These are phyloP conservation scores for Mycotypha africana DNA, from an alignment of 371 early-diverging fungal species.

Conservation along the genomic window DNA sequence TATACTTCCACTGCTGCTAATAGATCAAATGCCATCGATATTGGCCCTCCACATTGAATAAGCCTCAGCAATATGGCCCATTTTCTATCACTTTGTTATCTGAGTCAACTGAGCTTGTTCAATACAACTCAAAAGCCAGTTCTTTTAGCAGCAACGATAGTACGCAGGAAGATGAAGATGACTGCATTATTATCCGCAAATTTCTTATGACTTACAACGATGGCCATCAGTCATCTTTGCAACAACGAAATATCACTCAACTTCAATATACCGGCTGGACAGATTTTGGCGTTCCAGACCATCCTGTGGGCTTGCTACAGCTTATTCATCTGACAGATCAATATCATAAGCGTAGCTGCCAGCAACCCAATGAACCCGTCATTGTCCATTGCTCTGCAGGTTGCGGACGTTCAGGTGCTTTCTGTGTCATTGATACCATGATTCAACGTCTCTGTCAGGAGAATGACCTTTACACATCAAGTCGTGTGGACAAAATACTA, in stretches of 20 bases:
- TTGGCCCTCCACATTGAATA: slow-evolving; percentile 50
- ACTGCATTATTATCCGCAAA: slow-evolving; percentile 14
- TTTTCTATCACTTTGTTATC: slow-evolving; percentile 17
- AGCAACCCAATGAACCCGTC: slow-evolving; percentile 49
- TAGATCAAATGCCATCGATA: slow-evolving; percentile 61
- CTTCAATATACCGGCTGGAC: slow-evolving; percentile 83
- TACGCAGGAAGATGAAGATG: slow-evolving; percentile 6
- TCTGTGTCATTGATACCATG: slow-evolving; percentile 74
- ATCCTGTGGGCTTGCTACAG: slow-evolving; percentile 43
- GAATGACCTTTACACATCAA: slow-evolving; percentile 33
- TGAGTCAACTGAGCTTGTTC: slow-evolving; percentile 8
- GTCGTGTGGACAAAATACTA: slow-evolving; percentile 21
- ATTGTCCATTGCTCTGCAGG: slow-evolving; percentile 95
- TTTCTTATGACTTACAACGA: neutral
- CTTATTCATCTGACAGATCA: slow-evolving; percentile 51
- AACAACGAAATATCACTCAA: slow-evolving; percentile 42
- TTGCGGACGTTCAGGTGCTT: slow-evolving; percentile 92
- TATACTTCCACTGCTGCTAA: too few relatives aligned
- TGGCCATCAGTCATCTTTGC: too few relatives aligned
- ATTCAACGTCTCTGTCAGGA: slow-evolving; percentile 23
- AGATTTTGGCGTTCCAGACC: slow-evolving; percentile 71
- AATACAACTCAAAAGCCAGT: slow-evolving; percentile 25
- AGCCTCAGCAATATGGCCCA: slow-evolving; percentile 24
- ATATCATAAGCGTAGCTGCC: slow-evolving; percentile 18
- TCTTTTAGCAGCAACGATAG: too few relatives aligned